Evolutionary conservation across 768 basidiomycete genomes (phyloP).

Genomic region (Leucocoprinus leucothites): DNA sequence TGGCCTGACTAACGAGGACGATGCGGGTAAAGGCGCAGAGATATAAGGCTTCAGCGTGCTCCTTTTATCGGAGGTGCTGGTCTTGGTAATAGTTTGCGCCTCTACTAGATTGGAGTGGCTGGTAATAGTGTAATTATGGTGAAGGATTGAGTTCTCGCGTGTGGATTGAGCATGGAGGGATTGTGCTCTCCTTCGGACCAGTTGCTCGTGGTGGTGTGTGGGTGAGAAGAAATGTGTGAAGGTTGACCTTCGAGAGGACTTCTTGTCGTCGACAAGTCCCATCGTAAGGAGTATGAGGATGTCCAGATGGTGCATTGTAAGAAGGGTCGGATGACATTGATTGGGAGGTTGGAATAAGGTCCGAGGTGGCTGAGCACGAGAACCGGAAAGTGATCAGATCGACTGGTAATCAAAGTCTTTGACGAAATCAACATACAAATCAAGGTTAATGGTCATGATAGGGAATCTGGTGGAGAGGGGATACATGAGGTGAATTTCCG

Average conservation of each 20-base stretch:
- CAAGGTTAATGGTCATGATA: background rate
- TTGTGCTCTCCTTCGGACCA: background rate
- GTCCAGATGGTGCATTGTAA: background rate
- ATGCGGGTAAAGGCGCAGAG: slow-evolving; percentile 5
- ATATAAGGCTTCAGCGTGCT: slow-evolving; percentile 6
- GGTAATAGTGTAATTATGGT: background rate
- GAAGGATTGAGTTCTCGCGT: slow-evolving; percentile 1
- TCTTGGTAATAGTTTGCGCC: background rate
- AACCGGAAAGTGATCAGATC: background rate
- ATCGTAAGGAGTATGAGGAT: background rate
- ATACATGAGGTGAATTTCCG: slow-evolving; percentile 8
- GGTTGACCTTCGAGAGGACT: background rate
- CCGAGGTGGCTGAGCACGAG: background rate
- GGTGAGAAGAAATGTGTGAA: background rate
- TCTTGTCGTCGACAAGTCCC: background rate
- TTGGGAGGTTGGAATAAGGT: background rate
- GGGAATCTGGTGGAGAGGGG: background rate
- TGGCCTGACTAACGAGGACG: background rate
- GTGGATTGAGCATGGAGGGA: slow-evolving; percentile 3
- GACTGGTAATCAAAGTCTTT: background rate
- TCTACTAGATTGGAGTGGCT: background rate
- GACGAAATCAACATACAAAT: background rate
- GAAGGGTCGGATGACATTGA: background rate
- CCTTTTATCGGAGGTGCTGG: background rate
- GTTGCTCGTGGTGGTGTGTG: background rate